phyloP scores from a whole-genome alignment of 2,329 filamentous ascomycete genomes.

The Domatiomyces catenatus region DNA sequence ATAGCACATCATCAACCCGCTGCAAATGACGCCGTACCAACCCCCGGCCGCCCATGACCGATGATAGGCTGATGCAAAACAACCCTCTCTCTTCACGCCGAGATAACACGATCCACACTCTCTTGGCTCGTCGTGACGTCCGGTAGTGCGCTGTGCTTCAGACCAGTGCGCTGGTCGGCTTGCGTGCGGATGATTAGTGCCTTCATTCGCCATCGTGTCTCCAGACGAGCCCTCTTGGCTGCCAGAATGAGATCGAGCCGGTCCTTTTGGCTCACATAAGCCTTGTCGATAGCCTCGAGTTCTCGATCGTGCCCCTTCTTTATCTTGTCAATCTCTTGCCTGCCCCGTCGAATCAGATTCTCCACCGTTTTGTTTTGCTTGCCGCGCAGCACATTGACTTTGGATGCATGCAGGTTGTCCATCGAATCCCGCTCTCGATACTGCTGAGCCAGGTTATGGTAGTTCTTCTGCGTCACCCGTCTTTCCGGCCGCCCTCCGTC shows the following conservation, averaged over 20 bases:
- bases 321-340: conserved; percentile 24
- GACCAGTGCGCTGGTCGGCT: conserved; percentile 24
- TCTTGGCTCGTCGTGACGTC: conserved; percentile 6
- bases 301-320: conserved; percentile 21
- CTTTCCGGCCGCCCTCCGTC: conserved; percentile 17
- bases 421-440: conserved; percentile 29
- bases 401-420: conserved; percentile 29
- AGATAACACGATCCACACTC: background rate
- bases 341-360: conserved; percentile 26
- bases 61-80: background rate
- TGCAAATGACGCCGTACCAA: background rate
- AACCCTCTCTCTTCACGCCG: background rate
- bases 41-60: background rate
- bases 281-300: conserved; percentile 22
- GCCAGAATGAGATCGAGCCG: conserved; percentile 23
- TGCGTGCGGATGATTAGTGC: conserved; percentile 27
- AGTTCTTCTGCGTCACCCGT: conserved; percentile 27
- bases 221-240: conserved; percentile 22
- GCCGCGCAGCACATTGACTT: conserved; percentile 33
- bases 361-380: conserved; percentile 29
- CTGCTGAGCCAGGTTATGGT: conserved; percentile 29
- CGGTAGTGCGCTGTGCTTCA: conserved; percentile 26
- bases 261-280: conserved; percentile 18
- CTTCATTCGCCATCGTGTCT: conserved; percentile 28
- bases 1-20: background rate